A percentile compares a stretch with the other conserved stretches of the same genome.
Evolutionary conservation across 2,329 filamentous ascomycete genomes (phyloP).

Genomic region (Berkeleyomyces basicola): DNA sequence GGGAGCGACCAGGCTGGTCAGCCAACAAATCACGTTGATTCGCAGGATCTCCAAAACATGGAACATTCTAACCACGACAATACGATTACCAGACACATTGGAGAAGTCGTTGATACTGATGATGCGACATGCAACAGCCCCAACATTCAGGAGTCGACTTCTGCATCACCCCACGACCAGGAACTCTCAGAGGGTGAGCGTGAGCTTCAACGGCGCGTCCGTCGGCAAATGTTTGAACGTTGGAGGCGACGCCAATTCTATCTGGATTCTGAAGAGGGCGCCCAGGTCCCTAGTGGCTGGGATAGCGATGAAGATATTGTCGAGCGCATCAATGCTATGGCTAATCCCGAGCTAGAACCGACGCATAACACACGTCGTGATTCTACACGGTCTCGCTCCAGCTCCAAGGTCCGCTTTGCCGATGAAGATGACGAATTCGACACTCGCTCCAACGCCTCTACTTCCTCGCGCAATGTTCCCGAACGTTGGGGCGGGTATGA

Average conservation of each 20-base stretch:
- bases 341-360: constrained; percentile 12
- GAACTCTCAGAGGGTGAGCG: background rate
- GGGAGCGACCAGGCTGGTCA: background rate
- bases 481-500: constrained; percentile 69
- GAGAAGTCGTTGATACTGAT: background rate
- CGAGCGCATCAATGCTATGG: constrained; percentile 21
- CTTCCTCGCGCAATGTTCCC: constrained; percentile 53
- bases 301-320: constrained; percentile 42
- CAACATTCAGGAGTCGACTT: background rate
- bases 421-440: constrained; percentile 55
- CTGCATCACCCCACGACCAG: background rate
- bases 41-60: background rate
- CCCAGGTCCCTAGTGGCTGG: constrained; percentile 33
- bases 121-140: background rate
- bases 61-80: background rate
- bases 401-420: constrained; percentile 62
- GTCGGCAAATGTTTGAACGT: constrained; percentile 45
- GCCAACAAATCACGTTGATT: background rate
- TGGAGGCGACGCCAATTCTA: constrained; percentile 71
- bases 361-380: constrained; percentile 24
- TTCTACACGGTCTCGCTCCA: constrained; percentile 48
- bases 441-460: constrained; percentile 52
- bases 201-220: constrained; percentile 20
- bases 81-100: background rate
- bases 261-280: constrained; percentile 70